Conservation (phyloP, 495 filamentous ascomycete species). For the Xylaria palmicola region DNA sequence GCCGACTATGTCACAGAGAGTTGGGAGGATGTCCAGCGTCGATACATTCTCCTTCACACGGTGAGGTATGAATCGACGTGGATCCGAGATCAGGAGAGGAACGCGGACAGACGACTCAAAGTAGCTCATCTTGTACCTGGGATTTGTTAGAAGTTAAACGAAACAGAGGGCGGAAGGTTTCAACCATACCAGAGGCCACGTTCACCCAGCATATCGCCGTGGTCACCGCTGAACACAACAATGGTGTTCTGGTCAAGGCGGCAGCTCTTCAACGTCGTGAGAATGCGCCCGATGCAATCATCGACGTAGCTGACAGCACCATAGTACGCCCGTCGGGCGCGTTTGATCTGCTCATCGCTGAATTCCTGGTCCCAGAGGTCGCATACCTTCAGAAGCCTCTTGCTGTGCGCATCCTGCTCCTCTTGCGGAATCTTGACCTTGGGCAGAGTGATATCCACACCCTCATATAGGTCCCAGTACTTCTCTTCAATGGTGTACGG, state of each 20-base stretch:
- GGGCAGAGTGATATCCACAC: conserved; percentile 78
- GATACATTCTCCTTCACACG: conserved; percentile 75
- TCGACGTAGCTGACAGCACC: conserved; percentile 88
- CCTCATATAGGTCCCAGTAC: conserved; percentile 86
- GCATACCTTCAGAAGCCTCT: conserved; percentile 76
- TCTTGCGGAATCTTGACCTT: conserved; percentile 70
- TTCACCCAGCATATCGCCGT: conserved; percentile 92
- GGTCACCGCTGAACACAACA: conserved; percentile 82
- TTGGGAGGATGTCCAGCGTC: conserved; percentile 81
- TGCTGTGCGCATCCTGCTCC: conserved; percentile 77
- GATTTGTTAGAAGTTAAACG: not conserved
- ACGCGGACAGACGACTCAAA: conserved; percentile 83
- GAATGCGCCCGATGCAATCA: conserved; percentile 76
- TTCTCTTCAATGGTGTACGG: conserved; percentile 86
- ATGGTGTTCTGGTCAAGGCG: conserved; percentile 78
- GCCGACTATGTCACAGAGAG: conserved; percentile 76
- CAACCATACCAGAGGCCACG: conserved; percentile 65
- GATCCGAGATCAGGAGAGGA: conserved; percentile 74
- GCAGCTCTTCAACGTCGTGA: conserved; percentile 70
- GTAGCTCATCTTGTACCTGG: conserved; percentile 86
- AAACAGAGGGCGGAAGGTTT: conserved; percentile 14
- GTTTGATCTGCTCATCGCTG: conserved; percentile 73
- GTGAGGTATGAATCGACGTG: conserved; percentile 63
- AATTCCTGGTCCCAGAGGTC: conserved; percentile 76
- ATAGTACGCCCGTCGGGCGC: conserved; percentile 81